These are phyloP conservation scores for Paralagenidium karlingii DNA, from an alignment of 352 stramenopile species.

Conservation along the genomic window DNA sequence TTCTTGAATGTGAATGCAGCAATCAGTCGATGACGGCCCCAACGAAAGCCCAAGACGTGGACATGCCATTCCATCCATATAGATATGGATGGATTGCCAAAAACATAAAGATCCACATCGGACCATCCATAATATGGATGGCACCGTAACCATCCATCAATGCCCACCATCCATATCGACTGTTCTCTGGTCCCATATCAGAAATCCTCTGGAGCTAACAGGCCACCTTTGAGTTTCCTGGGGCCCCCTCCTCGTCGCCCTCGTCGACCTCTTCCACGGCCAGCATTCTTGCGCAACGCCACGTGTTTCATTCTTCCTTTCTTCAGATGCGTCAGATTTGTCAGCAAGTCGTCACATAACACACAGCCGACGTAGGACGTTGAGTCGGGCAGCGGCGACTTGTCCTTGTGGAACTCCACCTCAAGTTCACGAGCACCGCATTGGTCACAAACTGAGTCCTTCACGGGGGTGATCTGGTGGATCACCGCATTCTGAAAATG, in stretches of 20 bases:
- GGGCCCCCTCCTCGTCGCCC: slow-evolving; percentile 4
- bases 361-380: slow-evolving; percentile 21
- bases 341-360: slow-evolving; percentile 31
- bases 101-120: too few species aligned
- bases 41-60: too few species aligned
- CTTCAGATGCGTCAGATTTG: slow-evolving; percentile 21
- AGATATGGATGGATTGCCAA: too few species aligned
- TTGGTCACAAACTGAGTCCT: slow-evolving; percentile 4
- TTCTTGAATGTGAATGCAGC: too few species aligned
- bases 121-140: too few species aligned
- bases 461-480: slow-evolving; percentile 11
- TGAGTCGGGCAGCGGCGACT: slow-evolving; percentile 9
- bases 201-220: slow-evolving; percentile 14
- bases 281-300: slow-evolving; percentile 5
- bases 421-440: slow-evolving; percentile 19
- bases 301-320: slow-evolving; percentile 26
- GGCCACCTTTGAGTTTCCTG: slow-evolving; percentile 6
- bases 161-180: too few species aligned
- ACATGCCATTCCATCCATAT: too few species aligned
- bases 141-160: too few species aligned
- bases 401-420: slow-evolving; percentile 32
- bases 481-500: slow-evolving; percentile 20
- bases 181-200: too few species aligned
- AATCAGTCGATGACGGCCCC: too few species aligned
- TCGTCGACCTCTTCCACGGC: slow-evolving; percentile 11